phyloP scores from a whole-genome alignment of 129 eudicot genomes.

The Artemisia annua region DNA sequence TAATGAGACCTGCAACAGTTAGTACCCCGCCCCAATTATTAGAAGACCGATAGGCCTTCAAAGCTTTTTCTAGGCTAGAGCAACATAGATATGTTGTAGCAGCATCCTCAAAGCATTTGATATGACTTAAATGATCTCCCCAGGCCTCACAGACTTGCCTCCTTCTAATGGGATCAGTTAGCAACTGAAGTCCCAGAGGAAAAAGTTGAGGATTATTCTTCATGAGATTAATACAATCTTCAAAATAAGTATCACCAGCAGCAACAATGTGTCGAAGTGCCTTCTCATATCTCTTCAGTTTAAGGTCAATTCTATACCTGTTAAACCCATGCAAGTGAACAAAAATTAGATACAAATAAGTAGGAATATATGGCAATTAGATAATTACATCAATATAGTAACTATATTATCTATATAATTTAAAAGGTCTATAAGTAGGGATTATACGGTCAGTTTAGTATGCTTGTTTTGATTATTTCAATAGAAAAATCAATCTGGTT shows the following conservation, averaged over 20 bases:
- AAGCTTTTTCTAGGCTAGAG: constrained; percentile 60
- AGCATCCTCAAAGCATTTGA: constrained; percentile 81
- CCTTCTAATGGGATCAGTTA: constrained; percentile 52
- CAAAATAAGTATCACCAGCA: constrained; percentile 71
- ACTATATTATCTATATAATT: background rate
- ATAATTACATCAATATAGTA: background rate
- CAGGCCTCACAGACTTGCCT: constrained; percentile 64
- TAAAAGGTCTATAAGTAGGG: background rate
- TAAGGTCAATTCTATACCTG: constrained; percentile 76
- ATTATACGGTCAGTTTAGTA: background rate
- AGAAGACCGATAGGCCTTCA: constrained; percentile 71
- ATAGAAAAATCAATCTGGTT: background rate
- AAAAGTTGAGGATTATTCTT: constrained; percentile 76
- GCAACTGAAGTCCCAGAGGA: constrained; percentile 61
- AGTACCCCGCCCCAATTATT: constrained; percentile 82
- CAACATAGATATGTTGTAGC: constrained; percentile 76
- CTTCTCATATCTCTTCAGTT: constrained; percentile 60
- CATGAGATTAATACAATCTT: constrained; percentile 69
- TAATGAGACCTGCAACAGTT: constrained; percentile 81
- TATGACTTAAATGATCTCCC: constrained; percentile 73
- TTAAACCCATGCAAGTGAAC: background rate
- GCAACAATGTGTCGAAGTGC: constrained; percentile 78
- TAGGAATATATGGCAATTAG: background rate
- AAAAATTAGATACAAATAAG: background rate
- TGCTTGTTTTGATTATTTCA: background rate